These are phyloP conservation scores for Ganoderma meredithae DNA, from an alignment of 1,284 basidiomycete genomes.

Conservation along the genomic window DNA sequence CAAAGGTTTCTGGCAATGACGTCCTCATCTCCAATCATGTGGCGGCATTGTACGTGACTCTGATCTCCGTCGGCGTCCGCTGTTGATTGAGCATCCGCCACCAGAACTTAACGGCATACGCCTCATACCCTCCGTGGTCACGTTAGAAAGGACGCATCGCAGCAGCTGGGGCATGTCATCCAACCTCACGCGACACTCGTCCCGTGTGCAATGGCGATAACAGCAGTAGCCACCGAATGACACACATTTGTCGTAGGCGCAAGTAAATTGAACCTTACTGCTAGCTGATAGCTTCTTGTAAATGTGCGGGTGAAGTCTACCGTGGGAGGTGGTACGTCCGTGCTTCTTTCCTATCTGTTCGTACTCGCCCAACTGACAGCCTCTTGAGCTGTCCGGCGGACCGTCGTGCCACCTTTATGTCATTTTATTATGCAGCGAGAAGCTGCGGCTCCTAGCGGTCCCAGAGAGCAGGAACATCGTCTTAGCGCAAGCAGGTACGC, in stretches of 20 bases:
- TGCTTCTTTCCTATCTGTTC: constrained; percentile 10
- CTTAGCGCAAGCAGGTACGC: neutral
- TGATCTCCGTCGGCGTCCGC: neutral
- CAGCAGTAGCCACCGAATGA: neutral
- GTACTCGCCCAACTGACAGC: constrained; percentile 5
- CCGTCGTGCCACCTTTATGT: neutral
- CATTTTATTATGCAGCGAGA: neutral
- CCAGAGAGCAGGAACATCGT: neutral
- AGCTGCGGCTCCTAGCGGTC: neutral
- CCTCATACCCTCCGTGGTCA: constrained; percentile 6
- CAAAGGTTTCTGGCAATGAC: neutral
- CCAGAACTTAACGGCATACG: neutral
- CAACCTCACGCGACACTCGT: neutral
- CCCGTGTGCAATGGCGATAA: neutral
- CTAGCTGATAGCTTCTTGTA: constrained; percentile 1
- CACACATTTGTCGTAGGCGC: constrained; percentile 1
- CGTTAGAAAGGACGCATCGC: neutral
- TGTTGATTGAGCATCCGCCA: neutral
- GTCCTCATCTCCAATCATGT: neutral
- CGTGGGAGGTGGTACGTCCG: neutral
- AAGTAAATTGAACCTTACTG: constrained; percentile 6
- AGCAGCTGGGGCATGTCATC: neutral
- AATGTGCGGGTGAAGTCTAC: neutral
- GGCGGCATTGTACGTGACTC: neutral
- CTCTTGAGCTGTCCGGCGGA: constrained; percentile 1